These are phyloP conservation scores for Aspergillus coremiiformis DNA, from an alignment of 495 filamentous ascomycete species.

Conservation along the genomic window DNA sequence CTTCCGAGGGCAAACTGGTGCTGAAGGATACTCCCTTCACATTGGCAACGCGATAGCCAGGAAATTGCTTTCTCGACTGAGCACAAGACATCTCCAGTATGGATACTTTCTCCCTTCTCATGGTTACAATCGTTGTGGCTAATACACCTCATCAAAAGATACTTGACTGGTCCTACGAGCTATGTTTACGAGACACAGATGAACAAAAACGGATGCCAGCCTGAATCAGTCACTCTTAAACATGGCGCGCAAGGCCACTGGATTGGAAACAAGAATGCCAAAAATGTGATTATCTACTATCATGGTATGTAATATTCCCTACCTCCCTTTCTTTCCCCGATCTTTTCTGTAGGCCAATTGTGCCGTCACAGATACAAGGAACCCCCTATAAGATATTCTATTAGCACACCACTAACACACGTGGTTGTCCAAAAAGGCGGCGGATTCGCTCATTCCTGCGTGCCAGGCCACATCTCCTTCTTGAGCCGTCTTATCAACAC, in stretches of 20 bases:
- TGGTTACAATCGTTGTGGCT: background rate
- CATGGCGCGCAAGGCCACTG: slow-evolving; percentile 50
- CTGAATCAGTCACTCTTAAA: slow-evolving; percentile 41
- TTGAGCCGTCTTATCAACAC: slow-evolving; percentile 33
- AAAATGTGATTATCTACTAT: slow-evolving; percentile 52
- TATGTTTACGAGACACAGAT: slow-evolving; percentile 39
- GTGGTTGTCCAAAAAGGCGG: slow-evolving; percentile 40
- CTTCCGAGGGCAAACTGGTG: slow-evolving; percentile 32
- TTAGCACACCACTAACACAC: background rate
- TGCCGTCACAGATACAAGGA: background rate
- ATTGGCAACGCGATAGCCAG: slow-evolving; percentile 25
- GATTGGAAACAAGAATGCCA: slow-evolving; percentile 49
- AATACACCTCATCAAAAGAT: slow-evolving; percentile 15
- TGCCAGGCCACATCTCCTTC: slow-evolving; percentile 40
- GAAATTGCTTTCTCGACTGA: slow-evolving; percentile 16
- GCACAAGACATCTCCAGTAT: slow-evolving; percentile 29
- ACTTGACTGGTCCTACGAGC: slow-evolving; percentile 31
- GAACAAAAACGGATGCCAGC: slow-evolving; percentile 38
- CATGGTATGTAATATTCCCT: slow-evolving; percentile 38
- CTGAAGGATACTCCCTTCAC: slow-evolving; percentile 28
- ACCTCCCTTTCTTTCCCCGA: background rate
- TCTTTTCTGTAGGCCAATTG: too few relatives aligned
- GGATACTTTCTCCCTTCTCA: slow-evolving; percentile 6
- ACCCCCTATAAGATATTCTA: background rate
- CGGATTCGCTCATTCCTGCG: slow-evolving; percentile 46